phyloP scores from a whole-genome alignment of 768 basidiomycete species.

The Brasilioporus rufonigricans region DNA sequence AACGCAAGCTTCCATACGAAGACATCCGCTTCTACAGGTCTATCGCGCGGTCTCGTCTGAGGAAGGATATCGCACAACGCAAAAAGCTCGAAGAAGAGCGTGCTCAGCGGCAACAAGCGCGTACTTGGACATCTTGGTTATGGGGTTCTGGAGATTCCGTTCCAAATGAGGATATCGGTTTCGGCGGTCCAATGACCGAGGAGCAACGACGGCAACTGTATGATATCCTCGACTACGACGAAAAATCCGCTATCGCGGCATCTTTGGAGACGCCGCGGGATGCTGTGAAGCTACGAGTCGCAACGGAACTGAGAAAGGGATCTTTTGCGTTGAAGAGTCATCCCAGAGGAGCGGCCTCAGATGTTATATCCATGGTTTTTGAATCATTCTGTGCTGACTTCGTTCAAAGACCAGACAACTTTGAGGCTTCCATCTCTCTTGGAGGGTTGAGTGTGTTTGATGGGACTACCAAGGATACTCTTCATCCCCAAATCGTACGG shows the following conservation, averaged over 20 bases:
- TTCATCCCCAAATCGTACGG: conserved; percentile 89
- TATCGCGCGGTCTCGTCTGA: conserved; percentile 82
- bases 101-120: conserved; percentile 50
- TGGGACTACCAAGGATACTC: conserved; percentile 76
- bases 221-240: conserved; percentile 89
- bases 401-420: conserved; percentile 80
- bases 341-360: conserved; percentile 57
- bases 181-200: conserved; percentile 75
- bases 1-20: conserved; percentile 84
- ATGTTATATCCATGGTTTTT: conserved; percentile 86
- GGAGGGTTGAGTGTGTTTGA: conserved; percentile 88
- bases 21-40: conserved; percentile 98
- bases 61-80: conserved; percentile 75
- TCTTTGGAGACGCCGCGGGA: conserved; percentile 74
- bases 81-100: conserved; percentile 69
- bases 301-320: conserved; percentile 80
- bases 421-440: conserved; percentile 82
- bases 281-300: conserved; percentile 72
- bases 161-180: conserved; percentile 50
- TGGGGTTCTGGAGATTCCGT: conserved; percentile 62
- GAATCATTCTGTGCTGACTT: conserved; percentile 83
- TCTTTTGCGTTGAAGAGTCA: conserved; percentile 81
- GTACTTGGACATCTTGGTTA: conserved; percentile 73
- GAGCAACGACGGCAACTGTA: conserved; percentile 90
- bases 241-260: conserved; percentile 69